Evolutionary conservation across 202 grass and related monocot genomes (phyloP).

Genomic region (Schoenoplectus tabernaemontani): DNA sequence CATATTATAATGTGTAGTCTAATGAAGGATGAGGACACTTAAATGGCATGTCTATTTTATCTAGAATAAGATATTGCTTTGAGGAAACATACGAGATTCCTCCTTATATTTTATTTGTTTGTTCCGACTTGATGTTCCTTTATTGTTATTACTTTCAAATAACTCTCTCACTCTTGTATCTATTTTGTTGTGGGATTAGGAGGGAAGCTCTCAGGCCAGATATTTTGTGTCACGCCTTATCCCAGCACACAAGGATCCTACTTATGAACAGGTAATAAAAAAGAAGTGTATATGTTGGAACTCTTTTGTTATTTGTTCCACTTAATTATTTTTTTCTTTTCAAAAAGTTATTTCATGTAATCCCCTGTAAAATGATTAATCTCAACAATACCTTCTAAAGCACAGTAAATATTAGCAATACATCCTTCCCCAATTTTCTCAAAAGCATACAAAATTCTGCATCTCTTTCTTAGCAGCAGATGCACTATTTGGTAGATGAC

Average conservation of each 20-base stretch:
- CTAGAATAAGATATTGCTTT: background rate
- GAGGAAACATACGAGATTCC: background rate
- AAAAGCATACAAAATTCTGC: background rate
- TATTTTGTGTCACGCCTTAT: conserved; percentile 95
- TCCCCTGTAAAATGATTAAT: background rate
- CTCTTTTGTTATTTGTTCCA: background rate
- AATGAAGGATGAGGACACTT: background rate
- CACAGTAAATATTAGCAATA: background rate
- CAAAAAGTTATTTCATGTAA: background rate
- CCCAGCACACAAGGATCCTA: conserved; percentile 95
- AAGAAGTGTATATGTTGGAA: background rate
- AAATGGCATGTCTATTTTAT: background rate
- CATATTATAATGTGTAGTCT: background rate
- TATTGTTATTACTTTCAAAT: background rate
- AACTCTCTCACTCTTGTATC: background rate
- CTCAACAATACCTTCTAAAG: background rate
- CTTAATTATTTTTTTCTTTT: background rate
- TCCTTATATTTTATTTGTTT: background rate
- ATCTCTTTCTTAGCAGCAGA: background rate
- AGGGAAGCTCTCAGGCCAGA: conserved; percentile 90
- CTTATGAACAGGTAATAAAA: conserved; percentile 78
- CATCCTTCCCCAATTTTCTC: background rate
- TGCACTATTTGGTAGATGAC: background rate
- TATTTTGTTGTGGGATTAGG: conserved; percentile 29
- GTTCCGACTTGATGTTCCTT: background rate